phyloP scores from a whole-genome alignment of 2,329 filamentous ascomycete species.

The Lasiodiplodia sp. region DNA sequence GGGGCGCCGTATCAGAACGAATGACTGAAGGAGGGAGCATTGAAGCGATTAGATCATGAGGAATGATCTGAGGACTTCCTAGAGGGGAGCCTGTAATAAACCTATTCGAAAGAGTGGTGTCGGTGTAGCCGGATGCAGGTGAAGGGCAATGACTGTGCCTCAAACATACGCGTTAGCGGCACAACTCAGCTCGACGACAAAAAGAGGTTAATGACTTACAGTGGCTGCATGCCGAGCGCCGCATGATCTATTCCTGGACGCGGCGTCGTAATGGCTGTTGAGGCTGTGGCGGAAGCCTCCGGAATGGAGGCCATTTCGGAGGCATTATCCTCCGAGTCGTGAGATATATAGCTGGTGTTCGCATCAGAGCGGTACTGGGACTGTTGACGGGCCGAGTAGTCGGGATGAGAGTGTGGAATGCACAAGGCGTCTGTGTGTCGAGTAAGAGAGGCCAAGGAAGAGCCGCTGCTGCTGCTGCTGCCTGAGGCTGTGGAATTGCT shows the following conservation, averaged over 20 bases:
- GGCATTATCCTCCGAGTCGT: background rate
- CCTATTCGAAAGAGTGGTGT: background rate
- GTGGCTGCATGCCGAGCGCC: background rate
- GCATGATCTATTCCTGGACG: too few species aligned
- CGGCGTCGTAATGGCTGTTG: background rate
- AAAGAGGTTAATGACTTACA: background rate
- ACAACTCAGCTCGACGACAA: background rate
- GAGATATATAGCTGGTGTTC: background rate
- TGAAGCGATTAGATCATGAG: background rate
- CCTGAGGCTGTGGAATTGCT: background rate
- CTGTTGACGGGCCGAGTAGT: background rate
- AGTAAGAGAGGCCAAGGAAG: background rate
- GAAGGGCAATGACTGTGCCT: background rate
- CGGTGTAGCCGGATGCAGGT: background rate
- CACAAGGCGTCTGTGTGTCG: background rate
- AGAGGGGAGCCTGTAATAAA: background rate
- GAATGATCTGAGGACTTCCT: background rate
- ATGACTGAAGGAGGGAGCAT: background rate
- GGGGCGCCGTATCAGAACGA: background rate
- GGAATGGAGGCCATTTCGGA: background rate
- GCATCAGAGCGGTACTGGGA: background rate
- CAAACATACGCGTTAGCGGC: conserved; percentile 5
- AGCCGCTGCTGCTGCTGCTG: background rate
- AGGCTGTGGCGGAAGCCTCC: background rate
- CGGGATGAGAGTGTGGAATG: background rate